These are phyloP conservation scores for Annulohypoxylon truncatum DNA, from an alignment of 2,329 filamentous ascomycete genomes.

Conservation along the genomic window DNA sequence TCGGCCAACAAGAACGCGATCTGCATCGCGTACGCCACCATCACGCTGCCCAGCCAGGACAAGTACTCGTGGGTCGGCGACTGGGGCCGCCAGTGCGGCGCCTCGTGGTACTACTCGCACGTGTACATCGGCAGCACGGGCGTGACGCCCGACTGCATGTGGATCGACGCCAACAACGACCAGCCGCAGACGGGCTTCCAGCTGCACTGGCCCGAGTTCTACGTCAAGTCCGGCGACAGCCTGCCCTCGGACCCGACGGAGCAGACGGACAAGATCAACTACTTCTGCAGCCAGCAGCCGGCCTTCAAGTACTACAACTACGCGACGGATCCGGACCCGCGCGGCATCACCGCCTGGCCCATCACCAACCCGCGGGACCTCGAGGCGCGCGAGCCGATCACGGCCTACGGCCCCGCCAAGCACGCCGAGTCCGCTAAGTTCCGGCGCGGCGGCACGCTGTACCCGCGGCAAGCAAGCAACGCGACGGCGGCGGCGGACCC, in stretches of 20 bases:
- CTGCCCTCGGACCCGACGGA: conserved; percentile 20
- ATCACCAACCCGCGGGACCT: conserved; percentile 25
- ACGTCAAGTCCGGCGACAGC: conserved; percentile 5
- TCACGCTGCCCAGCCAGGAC: conserved; percentile 37
- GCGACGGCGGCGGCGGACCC: background rate
- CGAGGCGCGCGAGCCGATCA: background rate
- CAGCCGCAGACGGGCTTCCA: conserved; percentile 48
- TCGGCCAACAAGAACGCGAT: conserved; percentile 45
- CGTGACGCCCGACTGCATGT: conserved; percentile 40
- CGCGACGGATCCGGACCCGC: conserved; percentile 34
- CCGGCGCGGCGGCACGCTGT: conserved; percentile 1
- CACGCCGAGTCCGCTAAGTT: conserved; percentile 32
- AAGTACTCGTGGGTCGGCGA: conserved; percentile 44
- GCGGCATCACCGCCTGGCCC: conserved; percentile 29
- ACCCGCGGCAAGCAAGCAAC: conserved; percentile 1
- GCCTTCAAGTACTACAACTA: conserved; percentile 40
- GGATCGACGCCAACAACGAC: conserved; percentile 45
- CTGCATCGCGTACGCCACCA: conserved; percentile 41
- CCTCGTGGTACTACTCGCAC: conserved; percentile 44
- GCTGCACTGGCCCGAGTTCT: conserved; percentile 49
- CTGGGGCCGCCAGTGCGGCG: conserved; percentile 44
- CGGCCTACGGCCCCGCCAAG: conserved; percentile 25
- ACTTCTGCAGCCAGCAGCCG: conserved; percentile 36
- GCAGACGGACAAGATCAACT: conserved; percentile 30
- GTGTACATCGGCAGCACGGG: conserved; percentile 32